Evolutionary conservation across 2,329 filamentous ascomycete species (phyloP), one percentile per base, ranked within the genome.

Genomic region (Calonectria naviculata): DNA sequence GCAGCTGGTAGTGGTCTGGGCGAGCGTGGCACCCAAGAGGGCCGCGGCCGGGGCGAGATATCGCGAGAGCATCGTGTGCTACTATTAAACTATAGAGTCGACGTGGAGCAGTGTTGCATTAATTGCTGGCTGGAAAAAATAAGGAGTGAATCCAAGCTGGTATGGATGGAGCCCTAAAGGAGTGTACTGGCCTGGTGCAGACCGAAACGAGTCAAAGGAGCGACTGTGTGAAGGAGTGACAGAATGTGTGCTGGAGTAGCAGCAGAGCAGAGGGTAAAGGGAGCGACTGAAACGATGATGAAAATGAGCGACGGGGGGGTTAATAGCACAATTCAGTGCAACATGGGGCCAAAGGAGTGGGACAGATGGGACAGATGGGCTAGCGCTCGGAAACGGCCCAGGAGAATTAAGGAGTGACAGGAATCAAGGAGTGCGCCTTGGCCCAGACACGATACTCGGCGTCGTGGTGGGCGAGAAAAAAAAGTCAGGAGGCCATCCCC

Each of bases 1-100:
- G 81, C 95, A 97, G 74, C 85, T 83, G 49, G 88, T 90, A 67
- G 84, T 91, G 36, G 95, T 95, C 82, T 98, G 96, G 60, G 93
- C 95, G 42, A 87, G 75, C 58, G 87, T 85, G 49, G 89, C 82
- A 67, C 88, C 79, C 12, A 86, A 66, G 68, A 89, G 77, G 67
- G 83, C 80, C 64, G 84, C 84, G 8, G 76, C 78, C 28, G 81
- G 74, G 36, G 81, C 67, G 58, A 84, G 70, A 28, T 68, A 74
- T 58, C 77, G 74, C 66, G 74, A 80, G 42, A 80, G 65, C 79
- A 80, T 81, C 46, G 31, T 73, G 71, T 36, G 41, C 13, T 31
- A 36, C 4, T 17, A 38, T 17, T 42, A n/a, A 46, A 26, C 63
- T 54, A 41, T 49, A 41, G 21, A 44, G 9, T 34, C n/a, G 47